A percentile compares a stretch with the other conserved stretches of the same genome.
phyloP scores from a whole-genome alignment of 2,329 filamentous ascomycete species.

The Colletotrichum sp. region DNA sequence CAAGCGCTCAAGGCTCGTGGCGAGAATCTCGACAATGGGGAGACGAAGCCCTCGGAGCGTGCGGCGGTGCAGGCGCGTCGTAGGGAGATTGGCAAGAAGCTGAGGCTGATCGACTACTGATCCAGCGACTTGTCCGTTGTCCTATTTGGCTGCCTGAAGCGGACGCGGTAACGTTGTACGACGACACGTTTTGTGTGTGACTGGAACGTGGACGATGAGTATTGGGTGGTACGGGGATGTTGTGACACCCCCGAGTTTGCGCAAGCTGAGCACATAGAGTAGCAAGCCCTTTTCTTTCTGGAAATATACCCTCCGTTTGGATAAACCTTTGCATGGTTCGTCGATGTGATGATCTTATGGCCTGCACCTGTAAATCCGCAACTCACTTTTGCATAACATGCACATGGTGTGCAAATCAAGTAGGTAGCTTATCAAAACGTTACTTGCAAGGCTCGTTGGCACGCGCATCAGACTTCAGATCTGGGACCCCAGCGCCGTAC shows the following conservation, averaged over 20 bases:
- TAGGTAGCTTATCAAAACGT: background rate
- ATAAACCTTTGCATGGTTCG: background rate
- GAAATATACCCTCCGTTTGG: constrained; percentile 2
- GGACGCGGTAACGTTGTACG: background rate
- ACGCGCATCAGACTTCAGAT: too few species aligned
- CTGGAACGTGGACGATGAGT: background rate
- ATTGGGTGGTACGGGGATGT: background rate
- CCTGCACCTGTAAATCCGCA: background rate
- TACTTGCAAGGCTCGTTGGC: too few species aligned
- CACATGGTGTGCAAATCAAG: background rate
- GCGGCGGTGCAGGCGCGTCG: constrained; percentile 63
- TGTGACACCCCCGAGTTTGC: background rate
- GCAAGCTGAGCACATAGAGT: background rate
- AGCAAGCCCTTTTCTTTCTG: background rate
- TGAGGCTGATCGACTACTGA: constrained; percentile 73
- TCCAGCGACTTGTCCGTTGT: background rate
- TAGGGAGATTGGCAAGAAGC: constrained; percentile 76
- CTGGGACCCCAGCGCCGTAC: background rate
- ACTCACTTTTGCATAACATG: background rate
- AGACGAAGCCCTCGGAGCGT: constrained; percentile 62
- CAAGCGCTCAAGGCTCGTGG: constrained; percentile 82
- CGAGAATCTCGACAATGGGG: constrained; percentile 55
- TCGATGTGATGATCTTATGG: background rate
- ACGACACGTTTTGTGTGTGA: background rate
- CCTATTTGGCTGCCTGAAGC: too few species aligned